Percentiles rank a stretch among this genome's conserved stretches.
phyloP scores from a whole-genome alignment of 768 basidiomycete species.

The Tylopilus balloui region DNA sequence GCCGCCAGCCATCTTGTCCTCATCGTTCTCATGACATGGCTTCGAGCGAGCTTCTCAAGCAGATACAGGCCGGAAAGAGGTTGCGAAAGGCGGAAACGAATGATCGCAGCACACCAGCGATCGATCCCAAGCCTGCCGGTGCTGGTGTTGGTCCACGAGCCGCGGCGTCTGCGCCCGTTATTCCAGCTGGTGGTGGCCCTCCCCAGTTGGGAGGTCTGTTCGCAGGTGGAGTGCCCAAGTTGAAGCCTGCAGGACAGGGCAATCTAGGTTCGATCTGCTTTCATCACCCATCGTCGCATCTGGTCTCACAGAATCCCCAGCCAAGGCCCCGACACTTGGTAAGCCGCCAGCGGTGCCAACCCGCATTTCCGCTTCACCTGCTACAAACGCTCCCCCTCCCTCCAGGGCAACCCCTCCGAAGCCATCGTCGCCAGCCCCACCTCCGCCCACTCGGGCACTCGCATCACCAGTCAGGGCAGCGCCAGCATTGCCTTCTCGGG shows the following conservation, averaged over 20 bases:
- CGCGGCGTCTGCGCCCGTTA: constrained; percentile 15
- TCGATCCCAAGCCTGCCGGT: constrained; percentile 48
- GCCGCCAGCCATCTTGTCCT: no score
- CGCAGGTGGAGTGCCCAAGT: constrained; percentile 87
- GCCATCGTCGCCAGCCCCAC: constrained; percentile 31
- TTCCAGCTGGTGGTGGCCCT: constrained; percentile 43
- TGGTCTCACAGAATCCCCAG: constrained; percentile 33
- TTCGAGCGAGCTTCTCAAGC: constrained; percentile 67
- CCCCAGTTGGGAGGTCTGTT: constrained; percentile 84
- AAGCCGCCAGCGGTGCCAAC: constrained; percentile 65
- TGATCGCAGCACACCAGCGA: constrained; percentile 68
- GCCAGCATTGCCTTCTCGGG: constrained; percentile 37
- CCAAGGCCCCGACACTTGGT: constrained; percentile 57
- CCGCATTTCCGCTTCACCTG: constrained; percentile 34
- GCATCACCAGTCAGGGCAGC: constrained; percentile 35
- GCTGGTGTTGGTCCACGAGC: constrained; percentile 33
- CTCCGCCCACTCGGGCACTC: constrained; percentile 30
- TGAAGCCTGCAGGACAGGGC: constrained; percentile 73
- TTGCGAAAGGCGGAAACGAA: constrained; percentile 81
- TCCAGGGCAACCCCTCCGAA: constrained; percentile 28
- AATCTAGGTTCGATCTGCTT: constrained; percentile 44
- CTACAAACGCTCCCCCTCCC: constrained; percentile 29
- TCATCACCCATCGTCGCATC: constrained; percentile 4
- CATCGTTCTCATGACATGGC: constrained; percentile 46
- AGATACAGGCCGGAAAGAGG: constrained; percentile 77